Percentiles rank a stretch among this genome's conserved stretches.
phyloP scores from a whole-genome alignment of 163 green algal genomes.

The Volvox carteri region DNA sequence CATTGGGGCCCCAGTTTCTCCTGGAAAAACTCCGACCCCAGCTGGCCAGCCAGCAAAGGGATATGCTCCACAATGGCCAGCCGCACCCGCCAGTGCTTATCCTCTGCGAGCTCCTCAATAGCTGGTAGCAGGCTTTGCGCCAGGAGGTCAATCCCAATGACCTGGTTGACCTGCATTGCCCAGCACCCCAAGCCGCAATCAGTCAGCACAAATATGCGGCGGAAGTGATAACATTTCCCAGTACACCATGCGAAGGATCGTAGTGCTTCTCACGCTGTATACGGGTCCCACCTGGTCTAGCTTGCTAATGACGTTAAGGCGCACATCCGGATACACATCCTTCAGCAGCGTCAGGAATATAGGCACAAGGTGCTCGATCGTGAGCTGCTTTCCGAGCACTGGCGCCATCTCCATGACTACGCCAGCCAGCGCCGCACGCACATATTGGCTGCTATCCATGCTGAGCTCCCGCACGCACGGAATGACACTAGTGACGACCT shows the following conservation, averaged over 20 bases:
- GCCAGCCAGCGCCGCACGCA: constrained; percentile 92
- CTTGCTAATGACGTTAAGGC: constrained; percentile 99
- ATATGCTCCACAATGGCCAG: constrained; percentile 99
- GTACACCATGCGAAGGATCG: no score
- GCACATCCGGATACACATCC: constrained; percentile 97
- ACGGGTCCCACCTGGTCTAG: constrained; percentile 89
- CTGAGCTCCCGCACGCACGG: constrained; percentile 92
- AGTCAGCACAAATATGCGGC: no score
- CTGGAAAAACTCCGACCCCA: constrained; percentile 94
- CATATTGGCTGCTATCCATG: constrained; percentile 94
- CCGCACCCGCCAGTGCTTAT: constrained; percentile 98
- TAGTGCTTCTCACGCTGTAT: no score
- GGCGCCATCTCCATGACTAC: constrained; percentile 97
- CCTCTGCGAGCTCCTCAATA: constrained; percentile 96
- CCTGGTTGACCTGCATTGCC: constrained; percentile 78
- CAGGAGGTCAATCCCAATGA: constrained; percentile 98
- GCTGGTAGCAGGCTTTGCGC: constrained; percentile 95
- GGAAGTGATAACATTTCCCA: no score
- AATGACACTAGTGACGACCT: constrained; percentile 77
- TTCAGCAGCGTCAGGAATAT: constrained; percentile 94
- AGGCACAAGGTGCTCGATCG: constrained; percentile 95
- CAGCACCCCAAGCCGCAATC: no score
- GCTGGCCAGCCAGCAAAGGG: constrained; percentile 95
- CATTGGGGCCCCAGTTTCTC: constrained; percentile 96
- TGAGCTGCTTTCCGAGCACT: constrained; percentile 89